Conservation (phyloP, 2,329 filamentous ascomycete species). For the Fusarium metavorans region DNA sequence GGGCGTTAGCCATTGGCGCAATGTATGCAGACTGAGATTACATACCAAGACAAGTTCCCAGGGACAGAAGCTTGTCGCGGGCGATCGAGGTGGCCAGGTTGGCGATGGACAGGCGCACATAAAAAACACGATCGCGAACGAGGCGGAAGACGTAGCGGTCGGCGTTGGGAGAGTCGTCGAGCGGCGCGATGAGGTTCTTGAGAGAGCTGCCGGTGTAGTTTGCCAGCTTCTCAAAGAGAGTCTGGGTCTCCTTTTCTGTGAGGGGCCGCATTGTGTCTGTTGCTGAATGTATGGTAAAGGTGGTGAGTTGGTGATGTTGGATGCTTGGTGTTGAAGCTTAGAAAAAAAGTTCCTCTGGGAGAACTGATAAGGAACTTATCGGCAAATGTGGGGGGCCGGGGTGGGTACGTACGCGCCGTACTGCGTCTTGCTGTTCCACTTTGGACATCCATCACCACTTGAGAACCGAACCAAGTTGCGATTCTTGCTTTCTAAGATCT, state of each 20-base stretch:
- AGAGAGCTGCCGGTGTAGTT: slow-evolving; percentile 91
- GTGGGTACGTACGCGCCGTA: not conserved
- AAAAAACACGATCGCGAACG: slow-evolving; percentile 88
- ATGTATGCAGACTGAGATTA: not conserved
- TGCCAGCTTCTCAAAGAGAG: slow-evolving; percentile 91
- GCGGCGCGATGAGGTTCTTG: slow-evolving; percentile 83
- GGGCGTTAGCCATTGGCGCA: slow-evolving; percentile 17
- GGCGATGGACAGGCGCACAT: slow-evolving; percentile 88
- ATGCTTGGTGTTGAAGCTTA: not conserved
- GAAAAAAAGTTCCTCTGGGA: slow-evolving; percentile 10
- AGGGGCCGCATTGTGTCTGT: slow-evolving; percentile 77
- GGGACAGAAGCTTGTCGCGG: slow-evolving; percentile 82
- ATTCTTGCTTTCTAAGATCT: not conserved
- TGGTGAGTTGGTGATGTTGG: slow-evolving; percentile 16
- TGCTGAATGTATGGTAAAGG: not conserved
- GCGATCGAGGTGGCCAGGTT: slow-evolving; percentile 91
- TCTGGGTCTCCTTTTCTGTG: slow-evolving; percentile 82
- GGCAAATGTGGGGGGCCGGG: not conserved
- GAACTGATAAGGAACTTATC: slow-evolving; percentile 3
- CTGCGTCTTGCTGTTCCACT: not conserved
- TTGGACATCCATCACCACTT: not conserved
- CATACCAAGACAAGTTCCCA: slow-evolving; percentile 85
- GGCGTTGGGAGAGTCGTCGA: slow-evolving; percentile 73
- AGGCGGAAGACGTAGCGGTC: slow-evolving; percentile 90
- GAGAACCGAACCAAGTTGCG: not conserved